Evolutionary conservation across 805 yeast species (phyloP).

Genomic region (Saccharomycopsis sp.): DNA sequence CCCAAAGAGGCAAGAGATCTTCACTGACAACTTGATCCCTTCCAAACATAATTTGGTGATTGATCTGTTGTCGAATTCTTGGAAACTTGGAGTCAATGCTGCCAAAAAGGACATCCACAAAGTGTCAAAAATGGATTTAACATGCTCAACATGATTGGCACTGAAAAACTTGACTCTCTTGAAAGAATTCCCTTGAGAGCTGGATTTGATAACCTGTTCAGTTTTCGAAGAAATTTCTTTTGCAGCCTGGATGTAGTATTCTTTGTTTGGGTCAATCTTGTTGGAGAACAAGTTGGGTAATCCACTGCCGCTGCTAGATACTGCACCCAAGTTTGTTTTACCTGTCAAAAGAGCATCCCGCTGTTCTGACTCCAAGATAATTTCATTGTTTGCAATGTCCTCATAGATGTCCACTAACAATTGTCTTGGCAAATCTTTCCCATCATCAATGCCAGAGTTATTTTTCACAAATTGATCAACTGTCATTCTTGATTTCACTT

Average conservation of each 20-base stretch:
- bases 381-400: slow-evolving; percentile 79
- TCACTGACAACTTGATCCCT: slow-evolving; percentile 75
- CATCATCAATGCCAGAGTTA: slow-evolving; percentile 89
- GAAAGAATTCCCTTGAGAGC: slow-evolving; percentile 34
- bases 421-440: slow-evolving; percentile 71
- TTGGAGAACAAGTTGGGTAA: slow-evolving; percentile 55
- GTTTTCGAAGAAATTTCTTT: slow-evolving; percentile 86
- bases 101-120: slow-evolving; percentile 97
- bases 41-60: slow-evolving; percentile 64
- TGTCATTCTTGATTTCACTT: slow-evolving; percentile 81
- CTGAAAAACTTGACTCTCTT: slow-evolving; percentile 34
- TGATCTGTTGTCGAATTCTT: slow-evolving; percentile 72
- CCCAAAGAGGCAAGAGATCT: slow-evolving; percentile 76
- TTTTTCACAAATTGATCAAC: slow-evolving; percentile 77
- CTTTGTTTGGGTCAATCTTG: slow-evolving; percentile 56
- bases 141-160: slow-evolving; percentile 85
- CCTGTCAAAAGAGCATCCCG: slow-evolving; percentile 81
- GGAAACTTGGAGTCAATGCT: slow-evolving; percentile 88
- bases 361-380: slow-evolving; percentile 86
- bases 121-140: slow-evolving; percentile 85
- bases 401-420: slow-evolving; percentile 58
- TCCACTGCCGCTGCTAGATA: slow-evolving; percentile 32
- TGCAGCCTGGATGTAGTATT: slow-evolving; percentile 88
- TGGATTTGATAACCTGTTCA: slow-evolving; percentile 64
- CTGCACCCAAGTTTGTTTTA: slow-evolving; percentile 33